Percentiles rank a stretch among this genome's conserved stretches.
Evolutionary conservation across 306 rosid species (phyloP).

Genomic region (barrel medic (Medicago truncatula)): MtrunA17r5.0-ANR NC_053048.1:34233001-34233500

Average conservation of each 20-base stretch:
- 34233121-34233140: background rate
- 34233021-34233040: background rate
- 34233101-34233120: background rate
- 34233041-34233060: background rate
- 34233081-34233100: conserved; percentile 8
- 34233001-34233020: too few relatives aligned
- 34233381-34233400: background rate
- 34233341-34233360: background rate
- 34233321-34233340: background rate
- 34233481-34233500: conserved; percentile 5
- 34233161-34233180: background rate
- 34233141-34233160: background rate
- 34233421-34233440: conserved; percentile 11
- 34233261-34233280: background rate
- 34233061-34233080: conserved; percentile 21
- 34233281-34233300: background rate
- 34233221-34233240: too few relatives aligned
- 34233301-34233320: background rate
- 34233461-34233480: conserved; percentile 21
- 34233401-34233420: conserved; percentile 1
- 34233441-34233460: conserved; percentile 13
- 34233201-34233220: too few relatives aligned
- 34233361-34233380: background rate
- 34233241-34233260: too few relatives aligned
- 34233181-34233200: background rate